phyloP scores from a whole-genome alignment of 2,329 filamentous ascomycete species.

The Daldinia sp. region DNA sequence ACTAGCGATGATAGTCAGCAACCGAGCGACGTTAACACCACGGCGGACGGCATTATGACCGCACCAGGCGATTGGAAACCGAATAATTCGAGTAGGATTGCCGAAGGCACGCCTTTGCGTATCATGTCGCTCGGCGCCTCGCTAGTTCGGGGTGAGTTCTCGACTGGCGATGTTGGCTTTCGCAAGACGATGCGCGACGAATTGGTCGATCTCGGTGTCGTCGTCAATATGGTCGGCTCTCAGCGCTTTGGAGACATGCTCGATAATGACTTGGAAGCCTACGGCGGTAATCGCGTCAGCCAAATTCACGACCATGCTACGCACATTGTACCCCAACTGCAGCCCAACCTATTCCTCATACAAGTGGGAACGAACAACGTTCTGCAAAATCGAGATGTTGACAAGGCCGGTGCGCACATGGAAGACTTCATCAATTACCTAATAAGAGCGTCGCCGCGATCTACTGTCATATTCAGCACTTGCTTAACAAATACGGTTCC shows the following conservation, averaged over 20 bases:
- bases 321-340: constrained; percentile 43
- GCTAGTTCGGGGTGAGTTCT: constrained; percentile 48
- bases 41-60: constrained; percentile 25
- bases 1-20: constrained; percentile 7
- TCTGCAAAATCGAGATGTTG: constrained; percentile 46
- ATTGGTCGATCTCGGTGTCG: constrained; percentile 39
- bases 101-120: constrained; percentile 47
- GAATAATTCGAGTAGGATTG: constrained; percentile 46
- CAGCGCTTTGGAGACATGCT: constrained; percentile 50
- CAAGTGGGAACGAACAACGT: constrained; percentile 53
- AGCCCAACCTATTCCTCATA: constrained; percentile 52
- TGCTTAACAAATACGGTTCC: constrained; percentile 49
- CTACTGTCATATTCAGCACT: constrained; percentile 50
- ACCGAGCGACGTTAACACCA: constrained; percentile 19
- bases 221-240: constrained; percentile 53
- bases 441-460: constrained; percentile 44
- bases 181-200: constrained; percentile 48
- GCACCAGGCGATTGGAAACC: constrained; percentile 42
- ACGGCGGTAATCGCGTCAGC: constrained; percentile 49
- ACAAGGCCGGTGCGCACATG: constrained; percentile 46
- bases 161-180: constrained; percentile 45
- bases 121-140: constrained; percentile 51
- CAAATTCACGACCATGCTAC: constrained; percentile 50
- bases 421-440: constrained; percentile 50
- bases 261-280: constrained; percentile 53